Evolutionary conservation across 768 basidiomycete species (phyloP).

Genomic region (Collybia nuda): DNA sequence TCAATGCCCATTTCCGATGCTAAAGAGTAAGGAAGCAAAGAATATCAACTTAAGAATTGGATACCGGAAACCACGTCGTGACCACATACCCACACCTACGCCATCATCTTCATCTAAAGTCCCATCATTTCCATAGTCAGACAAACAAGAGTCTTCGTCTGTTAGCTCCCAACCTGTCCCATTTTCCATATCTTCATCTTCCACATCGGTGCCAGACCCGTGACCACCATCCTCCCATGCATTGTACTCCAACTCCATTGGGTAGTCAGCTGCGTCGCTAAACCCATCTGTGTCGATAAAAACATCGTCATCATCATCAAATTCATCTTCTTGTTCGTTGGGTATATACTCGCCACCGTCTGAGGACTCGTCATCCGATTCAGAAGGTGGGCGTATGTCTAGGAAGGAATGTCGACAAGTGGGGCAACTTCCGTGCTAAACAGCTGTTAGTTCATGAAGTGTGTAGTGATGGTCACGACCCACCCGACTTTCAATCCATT

Average conservation of each 20-base stretch:
- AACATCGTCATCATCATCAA: conserved; percentile 52
- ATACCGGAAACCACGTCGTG: neutral
- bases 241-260: conserved; percentile 30
- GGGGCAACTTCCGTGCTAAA: conserved; percentile 70
- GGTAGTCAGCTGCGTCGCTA: conserved; percentile 36
- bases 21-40: conserved; percentile 17
- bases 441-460: neutral
- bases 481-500: conserved; percentile 65
- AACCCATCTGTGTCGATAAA: conserved; percentile 44
- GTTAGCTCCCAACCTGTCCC: conserved; percentile 39
- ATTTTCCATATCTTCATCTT: conserved; percentile 22
- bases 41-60: conserved; percentile 10
- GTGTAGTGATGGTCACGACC: conserved; percentile 10
- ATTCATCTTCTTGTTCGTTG: conserved; percentile 32
- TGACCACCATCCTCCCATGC: conserved; percentile 18
- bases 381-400: conserved; percentile 46
- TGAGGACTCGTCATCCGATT: conserved; percentile 63
- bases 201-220: conserved; percentile 16
- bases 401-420: conserved; percentile 63
- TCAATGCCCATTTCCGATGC: conserved; percentile 19
- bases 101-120: conserved; percentile 7
- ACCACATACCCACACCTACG: conserved; percentile 3
- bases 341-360: conserved; percentile 71
- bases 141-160: conserved; percentile 36
- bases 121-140: conserved; percentile 17